Evolutionary conservation across 495 filamentous ascomycete genomes (phyloP).

Genomic region (Hypoxylon subgilvum): DNA sequence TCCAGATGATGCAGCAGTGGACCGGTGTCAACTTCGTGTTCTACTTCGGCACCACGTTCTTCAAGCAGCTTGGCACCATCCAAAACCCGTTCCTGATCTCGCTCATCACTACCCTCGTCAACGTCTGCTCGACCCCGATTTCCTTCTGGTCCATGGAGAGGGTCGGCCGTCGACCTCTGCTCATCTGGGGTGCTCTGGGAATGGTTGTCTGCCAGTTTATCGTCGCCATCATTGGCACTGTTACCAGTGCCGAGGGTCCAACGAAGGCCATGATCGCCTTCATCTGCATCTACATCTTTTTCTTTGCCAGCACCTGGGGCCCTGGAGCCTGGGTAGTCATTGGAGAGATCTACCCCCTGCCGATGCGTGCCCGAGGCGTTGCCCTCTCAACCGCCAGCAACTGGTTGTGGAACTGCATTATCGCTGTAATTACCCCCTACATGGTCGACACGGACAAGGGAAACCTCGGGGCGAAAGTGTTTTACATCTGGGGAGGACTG

Average conservation of each 20-base stretch:
- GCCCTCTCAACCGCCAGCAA: slow-evolving; percentile 82
- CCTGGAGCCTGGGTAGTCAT: slow-evolving; percentile 83
- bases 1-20: slow-evolving; percentile 78
- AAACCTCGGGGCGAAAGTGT: slow-evolving; percentile 74
- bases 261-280: slow-evolving; percentile 74
- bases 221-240: slow-evolving; percentile 71
- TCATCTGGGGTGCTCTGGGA: slow-evolving; percentile 72
- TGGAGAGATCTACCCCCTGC: slow-evolving; percentile 85
- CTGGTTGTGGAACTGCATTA: slow-evolving; percentile 78
- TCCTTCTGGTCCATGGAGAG: slow-evolving; percentile 68
- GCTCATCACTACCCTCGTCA: slow-evolving; percentile 75
- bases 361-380: slow-evolving; percentile 81
- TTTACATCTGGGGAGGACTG: slow-evolving; percentile 79
- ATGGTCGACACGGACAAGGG: slow-evolving; percentile 68
- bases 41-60: slow-evolving; percentile 75
- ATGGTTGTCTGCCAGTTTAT: slow-evolving; percentile 75
- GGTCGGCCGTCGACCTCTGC: slow-evolving; percentile 70
- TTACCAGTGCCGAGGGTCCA: slow-evolving; percentile 61
- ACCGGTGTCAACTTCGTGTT: slow-evolving; percentile 55
- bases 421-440: slow-evolving; percentile 76
- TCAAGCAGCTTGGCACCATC: slow-evolving; percentile 65
- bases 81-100: slow-evolving; percentile 70
- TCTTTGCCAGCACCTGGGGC: slow-evolving; percentile 82
- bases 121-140: slow-evolving; percentile 74
- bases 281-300: slow-evolving; percentile 84